Base-by-base conservation (phyloP, 805 yeast species). In the Lachancea kluyveri region DNA sequence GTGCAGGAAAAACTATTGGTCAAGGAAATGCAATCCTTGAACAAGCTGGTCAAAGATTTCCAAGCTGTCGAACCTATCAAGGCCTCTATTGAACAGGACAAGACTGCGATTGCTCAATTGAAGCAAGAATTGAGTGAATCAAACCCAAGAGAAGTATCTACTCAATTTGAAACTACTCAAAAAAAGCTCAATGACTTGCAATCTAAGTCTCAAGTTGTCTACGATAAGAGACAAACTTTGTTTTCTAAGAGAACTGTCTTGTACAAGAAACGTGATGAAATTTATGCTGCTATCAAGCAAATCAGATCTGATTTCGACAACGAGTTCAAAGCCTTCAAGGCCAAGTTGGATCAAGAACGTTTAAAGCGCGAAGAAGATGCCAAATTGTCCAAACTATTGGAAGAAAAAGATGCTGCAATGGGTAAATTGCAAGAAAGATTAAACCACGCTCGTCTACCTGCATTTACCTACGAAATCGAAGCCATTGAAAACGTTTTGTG, bases 1-100 rank as follows among this genome's bases (percentile, higher is more conserved):
- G 96, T 87, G 33, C 95, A 90, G 42, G 99, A 92, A 71, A 80
- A 85, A 67, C 72, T 77, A 54, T 62, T 70, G 43, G 76, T 92
- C 45, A 83, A 83, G 64, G 97, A 90, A 64, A 82, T 86, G 70
- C 72, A 86, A 31, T 60, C 78, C 27, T 73, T 92, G 59, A 78
- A 90, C 62, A 86, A 84, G 64, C 64, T 82, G 54, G 76, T 79
- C 53, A 81, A 80, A 59, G 88, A 80, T 58, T 83, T 85, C 55
- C 74, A 75, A 30, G 68, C 72, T 28, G 67, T 88, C 46, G 87
- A 78, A 53, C 73, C 74, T 49, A 73, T 74, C 48, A 96, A 86
- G 67, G 74, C 74, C 47, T 73, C 79, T 26, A 78, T 90, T 54
- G 95, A 86, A 52, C 68, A 67, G 28, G 92, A 84, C 59, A 82